Evolutionary conservation across 495 filamentous ascomycete species (phyloP), one percentile per base, ranked within the genome.

Genomic region (Penicillium taxi): DNA sequence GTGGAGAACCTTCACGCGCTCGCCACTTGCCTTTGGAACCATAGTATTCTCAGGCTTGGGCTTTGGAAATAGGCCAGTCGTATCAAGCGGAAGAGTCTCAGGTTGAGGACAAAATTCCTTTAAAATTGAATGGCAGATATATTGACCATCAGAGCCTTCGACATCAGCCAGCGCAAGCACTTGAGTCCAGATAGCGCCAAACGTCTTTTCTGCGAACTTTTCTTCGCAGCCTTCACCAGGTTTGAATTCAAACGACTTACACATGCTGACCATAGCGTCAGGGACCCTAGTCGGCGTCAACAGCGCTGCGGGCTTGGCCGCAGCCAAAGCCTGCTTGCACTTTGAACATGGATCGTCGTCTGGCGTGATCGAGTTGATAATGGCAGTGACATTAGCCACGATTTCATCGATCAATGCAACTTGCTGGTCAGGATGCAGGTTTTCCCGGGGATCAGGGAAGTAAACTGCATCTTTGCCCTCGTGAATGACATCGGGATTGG

Each of bases 111-210:
- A 80, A 39, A 69, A 74, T 1, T 47, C 59, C 12, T 39, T 55
- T 37, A 57, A 63, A 9, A 78, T 45, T 4, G 51, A 61, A 46
- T 70, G 63, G 60, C 75, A 79, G 29, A 80, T 78, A 36, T 74
- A 77, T 31, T 66, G 45, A 2, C 75, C 75, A 50, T 80, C 75
- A 4, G 69, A 54, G 9, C 73, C 73, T 8, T 57, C 50, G 6
- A 80, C 63, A 52, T 78, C 67, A 14, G 72, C 74, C 32, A 65
- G 57, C 1, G 67, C 63, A 16, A 80, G 53, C 2, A 79, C 60
- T 47, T 79, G 75, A 4, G 73, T 72, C 74, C 72, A 79, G 34
- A 70, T 56, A 0, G 69, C 67, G 18, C 76, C 76, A 33, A 69
- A 70, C 11, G 53, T 66, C 9, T 53, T 49, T n/a, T 59, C 54